Conservation (phyloP, 2,329 filamentous ascomycete genomes). For the Aspergillus ibericus region DNA sequence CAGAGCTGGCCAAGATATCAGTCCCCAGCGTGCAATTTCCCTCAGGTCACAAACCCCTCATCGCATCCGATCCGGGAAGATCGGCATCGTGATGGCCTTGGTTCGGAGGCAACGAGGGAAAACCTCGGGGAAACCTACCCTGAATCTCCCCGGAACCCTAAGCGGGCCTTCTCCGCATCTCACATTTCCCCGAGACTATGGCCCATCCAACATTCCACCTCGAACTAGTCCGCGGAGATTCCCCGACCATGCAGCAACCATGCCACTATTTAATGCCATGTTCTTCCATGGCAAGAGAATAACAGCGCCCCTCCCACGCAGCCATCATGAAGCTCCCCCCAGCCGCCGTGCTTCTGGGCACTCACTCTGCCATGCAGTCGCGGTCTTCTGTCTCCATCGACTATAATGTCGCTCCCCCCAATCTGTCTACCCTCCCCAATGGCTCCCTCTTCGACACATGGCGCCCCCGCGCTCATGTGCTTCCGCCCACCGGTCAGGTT, state of each 20-base stretch:
- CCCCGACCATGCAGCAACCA: neutral
- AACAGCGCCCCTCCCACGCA: neutral
- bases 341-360: neutral
- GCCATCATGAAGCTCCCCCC: neutral
- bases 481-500: conserved; percentile 18
- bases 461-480: conserved; percentile 19
- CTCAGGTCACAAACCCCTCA: neutral
- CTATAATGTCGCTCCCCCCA: conserved; percentile 12
- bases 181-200: neutral
- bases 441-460: conserved; percentile 19
- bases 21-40: neutral
- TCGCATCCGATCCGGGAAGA: neutral
- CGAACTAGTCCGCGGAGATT: neutral
- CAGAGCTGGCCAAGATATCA: too few relatives aligned
- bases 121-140: neutral
- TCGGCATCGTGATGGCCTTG: neutral
- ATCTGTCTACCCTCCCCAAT: conserved; percentile 17
- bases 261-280: neutral
- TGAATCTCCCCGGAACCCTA: neutral
- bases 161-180: neutral
- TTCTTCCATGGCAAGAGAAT: neutral
- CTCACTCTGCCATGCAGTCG: neutral
- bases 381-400: neutral
- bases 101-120: neutral
- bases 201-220: neutral